Evolutionary conservation across 2,329 filamentous ascomycete species (phyloP).

Genomic region (Aureobasidium vineae): DNA sequence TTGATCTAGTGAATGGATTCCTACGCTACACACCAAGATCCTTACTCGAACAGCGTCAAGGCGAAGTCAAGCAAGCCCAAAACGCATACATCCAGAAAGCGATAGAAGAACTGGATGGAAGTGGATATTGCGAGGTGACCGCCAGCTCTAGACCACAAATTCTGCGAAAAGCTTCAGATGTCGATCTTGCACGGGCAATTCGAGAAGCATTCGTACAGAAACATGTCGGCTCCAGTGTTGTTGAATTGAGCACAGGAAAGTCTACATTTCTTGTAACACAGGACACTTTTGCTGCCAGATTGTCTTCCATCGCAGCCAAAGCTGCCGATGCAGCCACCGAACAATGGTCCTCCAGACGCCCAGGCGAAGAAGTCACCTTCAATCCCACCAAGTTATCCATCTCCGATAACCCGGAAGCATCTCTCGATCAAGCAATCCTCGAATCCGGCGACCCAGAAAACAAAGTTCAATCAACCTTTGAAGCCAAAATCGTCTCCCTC

Average conservation of each 20-base stretch:
- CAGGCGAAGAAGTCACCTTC: constrained; percentile 3
- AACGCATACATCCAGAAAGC: neutral
- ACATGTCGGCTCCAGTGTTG: neutral
- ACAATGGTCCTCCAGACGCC: constrained; percentile 8
- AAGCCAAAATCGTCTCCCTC: neutral
- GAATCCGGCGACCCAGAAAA: neutral
- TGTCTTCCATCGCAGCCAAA: neutral
- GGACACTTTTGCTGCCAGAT: neutral
- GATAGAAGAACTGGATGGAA: neutral
- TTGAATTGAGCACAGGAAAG: neutral
- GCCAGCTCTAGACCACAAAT: neutral
- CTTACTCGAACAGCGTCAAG: neutral
- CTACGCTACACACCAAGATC: constrained; percentile 12
- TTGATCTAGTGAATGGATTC: neutral
- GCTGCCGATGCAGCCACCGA: neutral
- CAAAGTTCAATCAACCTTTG: neutral
- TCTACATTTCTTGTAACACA: constrained; percentile 3
- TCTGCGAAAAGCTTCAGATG: neutral
- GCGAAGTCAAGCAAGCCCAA: neutral
- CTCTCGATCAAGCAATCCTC: constrained; percentile 12
- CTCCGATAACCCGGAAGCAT: neutral
- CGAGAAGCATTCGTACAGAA: neutral
- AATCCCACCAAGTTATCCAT: neutral
- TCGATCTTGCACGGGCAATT: neutral
- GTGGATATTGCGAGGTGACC: neutral